Conservation (phyloP, 2,329 filamentous ascomycete genomes). For the Pseudocercospora macadamiae region DNA sequence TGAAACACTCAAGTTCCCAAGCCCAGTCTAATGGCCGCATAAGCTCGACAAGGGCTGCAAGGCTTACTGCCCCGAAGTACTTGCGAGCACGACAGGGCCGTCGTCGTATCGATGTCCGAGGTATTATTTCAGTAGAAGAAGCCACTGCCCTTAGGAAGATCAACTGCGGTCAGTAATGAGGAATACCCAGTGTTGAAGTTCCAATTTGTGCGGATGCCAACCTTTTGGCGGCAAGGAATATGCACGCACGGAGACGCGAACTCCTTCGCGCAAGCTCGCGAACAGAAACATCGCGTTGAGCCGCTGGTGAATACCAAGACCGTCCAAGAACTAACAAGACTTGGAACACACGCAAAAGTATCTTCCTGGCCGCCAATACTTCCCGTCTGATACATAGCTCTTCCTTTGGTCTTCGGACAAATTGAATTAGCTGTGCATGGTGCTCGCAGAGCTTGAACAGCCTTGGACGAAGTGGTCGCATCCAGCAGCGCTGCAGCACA, state of each 20-base stretch:
- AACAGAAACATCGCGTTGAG: neutral
- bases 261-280: neutral
- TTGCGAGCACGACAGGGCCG: neutral
- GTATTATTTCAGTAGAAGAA: neutral
- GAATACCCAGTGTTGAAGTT: neutral
- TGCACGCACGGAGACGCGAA: neutral
- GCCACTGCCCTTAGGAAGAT: neutral
- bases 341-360: neutral
- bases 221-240: neutral
- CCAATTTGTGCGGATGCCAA: neutral
- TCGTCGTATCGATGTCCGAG: neutral
- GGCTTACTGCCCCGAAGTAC: neutral
- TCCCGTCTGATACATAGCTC: neutral
- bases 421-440: neutral
- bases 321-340: neutral
- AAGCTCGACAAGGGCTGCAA: neutral
- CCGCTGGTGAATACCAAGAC: conserved; percentile 1
- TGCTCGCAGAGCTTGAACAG: neutral
- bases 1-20: neutral
- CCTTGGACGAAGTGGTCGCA: neutral
- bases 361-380: neutral
- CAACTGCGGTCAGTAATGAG: neutral
- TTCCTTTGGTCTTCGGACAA: neutral
- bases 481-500: neutral
- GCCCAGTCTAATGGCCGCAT: neutral